Conservation (phyloP, 73 alveolate species). For the Stentor coeruleus region DNA sequence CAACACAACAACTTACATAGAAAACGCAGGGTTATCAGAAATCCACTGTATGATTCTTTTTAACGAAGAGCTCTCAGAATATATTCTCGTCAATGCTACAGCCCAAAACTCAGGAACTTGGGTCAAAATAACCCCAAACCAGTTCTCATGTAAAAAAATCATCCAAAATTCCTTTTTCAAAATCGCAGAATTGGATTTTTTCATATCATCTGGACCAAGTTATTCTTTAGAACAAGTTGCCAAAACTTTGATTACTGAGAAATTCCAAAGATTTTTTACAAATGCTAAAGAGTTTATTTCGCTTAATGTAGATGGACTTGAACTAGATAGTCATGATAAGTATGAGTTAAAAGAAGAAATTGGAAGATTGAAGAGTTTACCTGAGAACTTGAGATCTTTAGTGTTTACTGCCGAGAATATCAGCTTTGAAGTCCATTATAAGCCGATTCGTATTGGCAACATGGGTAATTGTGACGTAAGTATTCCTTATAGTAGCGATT, state of each 20-base stretch:
- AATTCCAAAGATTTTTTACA: no score
- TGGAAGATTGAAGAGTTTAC: not conserved
- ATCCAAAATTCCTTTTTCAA: not conserved
- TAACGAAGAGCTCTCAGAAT: not conserved
- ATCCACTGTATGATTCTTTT: not conserved
- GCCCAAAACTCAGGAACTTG: not conserved
- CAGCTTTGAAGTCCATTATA: not conserved
- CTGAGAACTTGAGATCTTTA: not conserved
- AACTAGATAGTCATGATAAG: no score
- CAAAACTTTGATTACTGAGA: no score
- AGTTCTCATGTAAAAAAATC: not conserved
- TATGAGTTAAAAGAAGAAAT: no score
- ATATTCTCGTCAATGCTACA: not conserved
- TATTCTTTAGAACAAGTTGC: no score
- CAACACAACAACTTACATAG: conserved; percentile 18
- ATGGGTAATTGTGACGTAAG: not conserved
- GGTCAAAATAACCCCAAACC: not conserved
- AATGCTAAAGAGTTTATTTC: not conserved
- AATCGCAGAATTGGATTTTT: not conserved
- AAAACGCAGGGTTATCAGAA: conserved; percentile 2
- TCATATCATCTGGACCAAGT: not conserved
- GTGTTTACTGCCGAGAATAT: not conserved
- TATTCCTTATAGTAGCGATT: not conserved
- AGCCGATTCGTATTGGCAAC: not conserved
- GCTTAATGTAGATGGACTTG: not conserved